These are phyloP conservation scores for Penicilliopsis zonata DNA, from an alignment of 495 filamentous ascomycete species.

Conservation along the genomic window DNA sequence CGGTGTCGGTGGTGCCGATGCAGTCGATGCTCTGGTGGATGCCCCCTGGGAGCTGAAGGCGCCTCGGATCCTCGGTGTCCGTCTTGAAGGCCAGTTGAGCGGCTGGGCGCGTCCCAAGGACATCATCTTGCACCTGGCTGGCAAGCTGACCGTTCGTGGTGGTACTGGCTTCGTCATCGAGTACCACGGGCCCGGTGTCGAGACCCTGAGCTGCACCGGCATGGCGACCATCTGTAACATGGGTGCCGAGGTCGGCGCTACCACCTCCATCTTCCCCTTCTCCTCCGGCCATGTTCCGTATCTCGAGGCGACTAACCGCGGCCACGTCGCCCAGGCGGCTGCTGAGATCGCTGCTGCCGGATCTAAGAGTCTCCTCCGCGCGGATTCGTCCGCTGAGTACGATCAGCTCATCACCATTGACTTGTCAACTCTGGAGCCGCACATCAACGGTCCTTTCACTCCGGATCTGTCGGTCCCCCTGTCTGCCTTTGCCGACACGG, in stretches of 20 bases:
- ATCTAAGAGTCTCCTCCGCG: slow-evolving; percentile 47
- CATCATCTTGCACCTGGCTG: slow-evolving; percentile 81
- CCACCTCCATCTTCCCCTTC: slow-evolving; percentile 88
- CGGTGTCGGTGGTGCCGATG: slow-evolving; percentile 94
- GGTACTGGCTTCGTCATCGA: slow-evolving; percentile 93
- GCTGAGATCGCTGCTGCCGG: slow-evolving; percentile 38
- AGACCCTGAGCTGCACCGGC: slow-evolving; percentile 81
- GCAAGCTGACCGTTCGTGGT: slow-evolving; percentile 82
- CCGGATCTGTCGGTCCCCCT: slow-evolving; percentile 88
- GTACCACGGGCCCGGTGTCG: slow-evolving; percentile 80
- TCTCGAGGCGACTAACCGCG: slow-evolving; percentile 70
- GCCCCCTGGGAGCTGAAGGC: slow-evolving; percentile 97
- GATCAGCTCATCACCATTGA: slow-evolving; percentile 89
- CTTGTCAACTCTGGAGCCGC: slow-evolving; percentile 81
- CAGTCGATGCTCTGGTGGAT: slow-evolving; percentile 91
- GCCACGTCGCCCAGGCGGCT: slow-evolving; percentile 17
- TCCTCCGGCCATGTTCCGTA: slow-evolving; percentile 61
- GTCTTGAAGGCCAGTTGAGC: slow-evolving; percentile 68
- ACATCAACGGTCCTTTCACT: slow-evolving; percentile 96
- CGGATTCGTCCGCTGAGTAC: slow-evolving; percentile 74
- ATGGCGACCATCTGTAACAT: slow-evolving; percentile 93
- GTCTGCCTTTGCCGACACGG: slow-evolving; percentile 73
- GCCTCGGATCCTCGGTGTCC: slow-evolving; percentile 77
- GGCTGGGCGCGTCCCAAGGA: slow-evolving; percentile 95
- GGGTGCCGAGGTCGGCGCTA: slow-evolving; percentile 89